A percentile compares a stretch with the other conserved stretches of the same genome.
Evolutionary conservation across 2,329 filamentous ascomycete genomes (phyloP).

Genomic region (Paraphoma chrysanthemicola): DNA sequence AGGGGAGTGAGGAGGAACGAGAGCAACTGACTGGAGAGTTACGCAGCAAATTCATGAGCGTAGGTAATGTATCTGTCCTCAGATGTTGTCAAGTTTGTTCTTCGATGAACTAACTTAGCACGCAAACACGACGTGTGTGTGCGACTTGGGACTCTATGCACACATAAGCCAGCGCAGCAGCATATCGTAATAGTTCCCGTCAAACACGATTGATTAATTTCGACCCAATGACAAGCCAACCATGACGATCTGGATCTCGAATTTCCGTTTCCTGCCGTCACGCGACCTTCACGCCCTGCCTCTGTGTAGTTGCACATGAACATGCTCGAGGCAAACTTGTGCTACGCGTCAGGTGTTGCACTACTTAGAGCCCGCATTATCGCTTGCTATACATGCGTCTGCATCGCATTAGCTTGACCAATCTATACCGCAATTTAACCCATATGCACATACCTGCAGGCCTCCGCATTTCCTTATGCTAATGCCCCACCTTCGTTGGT

Average conservation of each 20-base stretch:
- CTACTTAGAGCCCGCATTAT: background rate
- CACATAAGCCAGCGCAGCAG: conserved; percentile 2
- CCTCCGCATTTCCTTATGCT: no score
- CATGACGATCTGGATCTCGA: background rate
- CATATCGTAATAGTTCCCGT: background rate
- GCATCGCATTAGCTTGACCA: no score
- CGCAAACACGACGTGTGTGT: background rate
- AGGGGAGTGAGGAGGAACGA: background rate
- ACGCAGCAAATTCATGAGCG: background rate
- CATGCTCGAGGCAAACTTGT: conserved; percentile 1
- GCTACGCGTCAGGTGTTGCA: background rate
- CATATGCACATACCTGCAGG: no score
- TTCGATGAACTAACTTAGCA: background rate
- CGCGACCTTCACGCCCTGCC: no score
- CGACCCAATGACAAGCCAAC: no score
- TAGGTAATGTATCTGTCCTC: background rate
- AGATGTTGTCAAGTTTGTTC: no score
- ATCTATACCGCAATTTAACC: no score
- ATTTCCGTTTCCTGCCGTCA: no score
- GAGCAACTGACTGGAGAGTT: no score
- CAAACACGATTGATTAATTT: background rate
- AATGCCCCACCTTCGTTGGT: no score
- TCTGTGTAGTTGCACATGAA: background rate
- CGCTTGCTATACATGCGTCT: background rate
- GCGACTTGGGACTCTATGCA: no score